Evolutionary conservation across 2,329 filamentous ascomycete genomes (phyloP), one percentile per base, ranked within the genome.

Genomic region (Clonostachys solani): DNA sequence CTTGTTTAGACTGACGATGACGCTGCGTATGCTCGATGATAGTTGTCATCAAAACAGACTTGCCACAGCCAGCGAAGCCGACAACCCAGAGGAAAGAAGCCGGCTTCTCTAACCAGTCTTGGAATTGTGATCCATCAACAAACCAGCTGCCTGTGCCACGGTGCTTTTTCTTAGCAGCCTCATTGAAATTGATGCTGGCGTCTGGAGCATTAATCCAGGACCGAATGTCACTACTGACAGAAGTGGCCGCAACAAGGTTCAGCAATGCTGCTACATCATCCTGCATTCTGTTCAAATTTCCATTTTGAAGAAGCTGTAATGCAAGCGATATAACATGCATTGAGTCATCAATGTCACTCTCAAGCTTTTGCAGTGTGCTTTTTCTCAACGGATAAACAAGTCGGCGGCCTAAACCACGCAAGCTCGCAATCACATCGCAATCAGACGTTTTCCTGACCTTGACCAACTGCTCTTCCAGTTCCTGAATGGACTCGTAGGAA

Each of bases 51-150:
- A 72, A 50, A 0, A 72, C 60, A 0, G 65, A 67, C 49, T 72
- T 72, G 12, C 68, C 69, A 45, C 62, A 67, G 1, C 67, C 68
- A 16, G 68, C 61, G 47, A 63, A 63, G 12, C 68, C 67, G 44
- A 60, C 56, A 2, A 72, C 49, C 68, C 68, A 73, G 2, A 71
- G 48, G 16, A 72, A 64, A 4, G 67, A 66, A 12, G 52, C 52
- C 1, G 49, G 47, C 0, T 45, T 47, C 3, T 35, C 15, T 4
- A 64, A 49, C 65, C 65, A 71, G 1, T 47, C 19, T 16, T 45
- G 50, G 37, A 60, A 68, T 1, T n/a, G 5, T 5, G 40, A 4
- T 5, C 54, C 44, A 7, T 53, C 48, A 33, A 58, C 49, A n/a
- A 65, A 51, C 68, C 67, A 71, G n/a, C 56, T 43, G 1, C 67